Percentiles rank a stretch among this genome's conserved stretches.
Conservation (phyloP, 352 stramenopile genomes). For the Pythium rhizo-oryzae region DNA sequence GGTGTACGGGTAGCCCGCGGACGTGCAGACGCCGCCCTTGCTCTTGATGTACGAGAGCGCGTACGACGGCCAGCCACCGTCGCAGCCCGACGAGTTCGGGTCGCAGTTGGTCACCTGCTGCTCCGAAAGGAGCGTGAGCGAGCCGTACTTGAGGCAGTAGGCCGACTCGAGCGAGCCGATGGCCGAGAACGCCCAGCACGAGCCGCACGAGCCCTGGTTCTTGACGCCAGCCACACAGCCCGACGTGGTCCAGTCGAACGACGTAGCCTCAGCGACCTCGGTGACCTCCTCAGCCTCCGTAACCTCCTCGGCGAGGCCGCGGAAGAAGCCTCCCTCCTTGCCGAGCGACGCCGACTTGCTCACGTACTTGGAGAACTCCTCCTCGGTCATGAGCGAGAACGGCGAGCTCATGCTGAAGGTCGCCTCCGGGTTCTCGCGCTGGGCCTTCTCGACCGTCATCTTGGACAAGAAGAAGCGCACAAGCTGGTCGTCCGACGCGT, state of each 20-base stretch:
- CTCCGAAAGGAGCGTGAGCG: slow-evolving; percentile 86
- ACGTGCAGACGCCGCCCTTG: slow-evolving; percentile 75
- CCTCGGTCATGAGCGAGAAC: slow-evolving; percentile 75
- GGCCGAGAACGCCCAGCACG: slow-evolving; percentile 97
- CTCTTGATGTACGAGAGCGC: slow-evolving; percentile 90
- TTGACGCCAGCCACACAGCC: slow-evolving; percentile 86
- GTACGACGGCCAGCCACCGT: slow-evolving; percentile 88
- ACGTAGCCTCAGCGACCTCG: background rate
- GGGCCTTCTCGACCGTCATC: slow-evolving; percentile 43
- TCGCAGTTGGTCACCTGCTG: slow-evolving; percentile 94
- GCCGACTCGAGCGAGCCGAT: slow-evolving; percentile 91
- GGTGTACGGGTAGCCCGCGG: slow-evolving; percentile 81
- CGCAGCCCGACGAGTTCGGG: slow-evolving; percentile 76
- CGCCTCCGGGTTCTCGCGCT: slow-evolving; percentile 55
- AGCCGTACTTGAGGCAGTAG: slow-evolving; percentile 75
- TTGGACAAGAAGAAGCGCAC: slow-evolving; percentile 68
- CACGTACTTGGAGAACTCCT: slow-evolving; percentile 61
- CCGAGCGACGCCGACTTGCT: slow-evolving; percentile 42
- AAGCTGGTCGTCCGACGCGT: slow-evolving; percentile 44
- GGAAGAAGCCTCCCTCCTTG: slow-evolving; percentile 6
- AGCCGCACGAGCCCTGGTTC: slow-evolving; percentile 95
- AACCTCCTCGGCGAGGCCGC: background rate
- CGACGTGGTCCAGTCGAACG: slow-evolving; percentile 58
- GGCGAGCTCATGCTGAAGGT: slow-evolving; percentile 61
- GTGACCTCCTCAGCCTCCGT: slow-evolving; percentile 11